Conservation (phyloP, 306 rosid genomes). For the Lablab purpureus region DNA sequence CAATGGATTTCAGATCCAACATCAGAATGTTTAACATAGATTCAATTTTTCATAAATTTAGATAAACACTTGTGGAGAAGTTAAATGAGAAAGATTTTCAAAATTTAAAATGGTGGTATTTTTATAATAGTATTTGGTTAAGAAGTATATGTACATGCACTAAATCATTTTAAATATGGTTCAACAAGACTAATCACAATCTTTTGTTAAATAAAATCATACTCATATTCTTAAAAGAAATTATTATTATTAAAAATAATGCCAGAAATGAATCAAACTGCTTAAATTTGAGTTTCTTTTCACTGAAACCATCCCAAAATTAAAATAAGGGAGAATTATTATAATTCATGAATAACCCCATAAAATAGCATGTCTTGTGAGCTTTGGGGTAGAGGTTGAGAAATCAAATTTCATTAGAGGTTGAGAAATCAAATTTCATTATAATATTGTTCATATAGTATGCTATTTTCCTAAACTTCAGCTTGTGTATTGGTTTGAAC, state of each 20-base stretch:
- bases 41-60: too few relatives aligned
- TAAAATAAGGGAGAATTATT: background rate
- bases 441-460: too few relatives aligned
- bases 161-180: background rate
- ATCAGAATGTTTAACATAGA: background rate
- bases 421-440: background rate
- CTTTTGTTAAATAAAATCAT: background rate
- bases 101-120: too few relatives aligned
- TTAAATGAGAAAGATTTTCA: too few relatives aligned
- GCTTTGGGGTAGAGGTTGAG: background rate
- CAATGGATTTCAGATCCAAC: background rate
- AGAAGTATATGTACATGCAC: background rate
- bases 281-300: background rate
- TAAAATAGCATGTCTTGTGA: background rate
- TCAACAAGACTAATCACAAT: background rate
- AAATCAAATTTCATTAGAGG: background rate
- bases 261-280: background rate
- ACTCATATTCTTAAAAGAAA: background rate
- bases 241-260: background rate
- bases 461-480: slow-evolving; percentile 22
- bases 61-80: too few relatives aligned
- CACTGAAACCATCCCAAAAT: background rate
- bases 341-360: background rate
- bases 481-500: background rate
- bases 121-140: too few relatives aligned